Conservation (phyloP, 176 grass and related monocot genomes). For the Aegilops speltoides region DNA sequence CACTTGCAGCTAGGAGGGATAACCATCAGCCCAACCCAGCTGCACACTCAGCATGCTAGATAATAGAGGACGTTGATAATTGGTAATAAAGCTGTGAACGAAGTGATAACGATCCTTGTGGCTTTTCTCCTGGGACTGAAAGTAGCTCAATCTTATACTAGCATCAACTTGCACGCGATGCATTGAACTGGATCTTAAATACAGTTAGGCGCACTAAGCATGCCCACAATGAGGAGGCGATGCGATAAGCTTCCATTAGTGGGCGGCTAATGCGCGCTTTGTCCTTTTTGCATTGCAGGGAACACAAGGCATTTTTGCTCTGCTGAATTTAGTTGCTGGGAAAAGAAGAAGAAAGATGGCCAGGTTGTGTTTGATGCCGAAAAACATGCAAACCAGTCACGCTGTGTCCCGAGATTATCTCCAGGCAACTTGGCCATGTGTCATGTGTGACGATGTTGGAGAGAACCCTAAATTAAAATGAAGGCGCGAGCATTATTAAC, state of each 20-base stretch:
- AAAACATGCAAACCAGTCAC: constrained; percentile 17
- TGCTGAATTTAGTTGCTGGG: background rate
- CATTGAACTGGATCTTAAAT: constrained; percentile 28
- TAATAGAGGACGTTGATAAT: constrained; percentile 17
- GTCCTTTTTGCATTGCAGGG: constrained; percentile 26
- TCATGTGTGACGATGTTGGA: background rate
- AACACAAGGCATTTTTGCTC: constrained; percentile 24
- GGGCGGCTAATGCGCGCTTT: constrained; percentile 17
- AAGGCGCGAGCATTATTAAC: background rate
- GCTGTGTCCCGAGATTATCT: background rate
- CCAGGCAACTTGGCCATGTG: background rate
- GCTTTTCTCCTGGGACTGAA: constrained; percentile 2
- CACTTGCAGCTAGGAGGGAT: no score
- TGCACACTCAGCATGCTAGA: background rate
- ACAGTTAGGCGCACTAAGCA: background rate
- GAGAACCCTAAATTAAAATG: background rate
- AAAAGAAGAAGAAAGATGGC: background rate
- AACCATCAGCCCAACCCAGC: background rate
- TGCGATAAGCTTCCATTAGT: background rate
- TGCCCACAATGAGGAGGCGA: background rate
- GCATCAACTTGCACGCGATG: constrained; percentile 29
- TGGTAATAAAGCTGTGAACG: background rate
- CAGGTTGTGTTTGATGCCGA: background rate
- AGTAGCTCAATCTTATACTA: background rate
- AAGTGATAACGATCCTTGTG: background rate